Conservation (phyloP, 345 rosid genomes). For the Excoecaria cochinchinensis region DNA sequence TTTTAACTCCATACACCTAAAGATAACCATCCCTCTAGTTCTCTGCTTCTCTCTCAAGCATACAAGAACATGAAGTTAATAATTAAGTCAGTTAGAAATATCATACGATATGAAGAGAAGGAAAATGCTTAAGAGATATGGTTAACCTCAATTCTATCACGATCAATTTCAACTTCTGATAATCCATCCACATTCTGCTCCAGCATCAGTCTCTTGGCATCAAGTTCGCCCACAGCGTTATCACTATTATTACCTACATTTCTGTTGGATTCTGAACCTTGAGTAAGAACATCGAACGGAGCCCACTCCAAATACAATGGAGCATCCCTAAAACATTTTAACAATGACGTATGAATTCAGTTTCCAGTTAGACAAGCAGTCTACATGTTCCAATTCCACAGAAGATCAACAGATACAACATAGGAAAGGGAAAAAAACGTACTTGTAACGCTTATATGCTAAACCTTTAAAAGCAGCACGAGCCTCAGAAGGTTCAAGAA, state of each 20-base stretch:
- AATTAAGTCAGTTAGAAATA: not conserved
- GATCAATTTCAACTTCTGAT: constrained; percentile 57
- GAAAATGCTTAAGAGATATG: constrained; percentile 11
- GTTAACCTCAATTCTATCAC: constrained; percentile 78
- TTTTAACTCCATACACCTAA: too few species aligned
- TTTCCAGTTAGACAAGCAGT: not conserved
- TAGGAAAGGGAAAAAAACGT: constrained; percentile 34
- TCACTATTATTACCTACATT: constrained; percentile 29
- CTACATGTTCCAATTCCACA: not conserved
- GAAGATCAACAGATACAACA: not conserved
- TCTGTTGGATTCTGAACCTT: constrained; percentile 35
- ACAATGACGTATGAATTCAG: constrained; percentile 8
- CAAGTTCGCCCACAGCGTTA: constrained; percentile 52
- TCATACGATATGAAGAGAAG: not conserved
- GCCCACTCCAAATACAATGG: constrained; percentile 97
- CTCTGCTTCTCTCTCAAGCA: not conserved
- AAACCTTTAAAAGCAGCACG: constrained; percentile 83
- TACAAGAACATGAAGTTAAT: not conserved
- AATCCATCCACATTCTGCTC: constrained; percentile 66
- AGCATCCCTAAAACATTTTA: constrained; percentile 60
- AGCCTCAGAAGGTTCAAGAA: constrained; percentile 87
- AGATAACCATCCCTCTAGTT: not conserved
- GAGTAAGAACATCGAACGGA: constrained; percentile 64
- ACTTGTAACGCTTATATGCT: constrained; percentile 91
- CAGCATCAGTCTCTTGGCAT: constrained; percentile 56